Evolutionary conservation across 768 basidiomycete genomes (phyloP).

Genomic region (Lactarius evosmus): DNA sequence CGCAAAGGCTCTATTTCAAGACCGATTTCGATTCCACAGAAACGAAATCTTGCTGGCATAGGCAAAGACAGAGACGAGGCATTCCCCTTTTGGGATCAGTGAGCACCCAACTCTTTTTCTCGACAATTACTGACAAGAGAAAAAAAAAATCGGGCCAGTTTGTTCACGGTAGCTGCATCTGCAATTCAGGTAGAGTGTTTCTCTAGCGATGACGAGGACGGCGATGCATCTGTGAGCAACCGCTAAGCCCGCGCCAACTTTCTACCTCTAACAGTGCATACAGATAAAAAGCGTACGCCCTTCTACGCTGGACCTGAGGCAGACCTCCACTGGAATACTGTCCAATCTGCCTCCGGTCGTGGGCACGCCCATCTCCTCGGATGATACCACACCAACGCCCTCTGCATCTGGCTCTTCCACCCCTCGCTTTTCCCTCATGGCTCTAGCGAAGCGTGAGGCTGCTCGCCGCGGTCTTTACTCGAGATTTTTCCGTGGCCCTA

Average conservation of each 20-base stretch:
- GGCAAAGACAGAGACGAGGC: slow-evolving; percentile 95
- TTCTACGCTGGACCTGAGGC: slow-evolving; percentile 39
- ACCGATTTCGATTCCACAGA: slow-evolving; percentile 77
- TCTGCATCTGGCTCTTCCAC: slow-evolving; percentile 29
- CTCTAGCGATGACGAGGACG: slow-evolving; percentile 46
- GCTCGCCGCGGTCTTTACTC: slow-evolving; percentile 75
- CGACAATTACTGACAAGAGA: neutral
- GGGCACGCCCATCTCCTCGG: slow-evolving; percentile 47
- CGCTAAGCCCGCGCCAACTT: neutral
- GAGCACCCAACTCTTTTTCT: slow-evolving; percentile 35
- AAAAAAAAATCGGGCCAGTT: slow-evolving; percentile 39
- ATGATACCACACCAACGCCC: slow-evolving; percentile 42
- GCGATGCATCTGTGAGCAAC: slow-evolving; percentile 22
- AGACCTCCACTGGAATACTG: slow-evolving; percentile 72
- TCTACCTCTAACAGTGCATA: slow-evolving; percentile 17
- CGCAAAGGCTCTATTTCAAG: slow-evolving; percentile 73
- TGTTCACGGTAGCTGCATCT: slow-evolving; percentile 80
- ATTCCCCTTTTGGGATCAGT: slow-evolving; percentile 99
- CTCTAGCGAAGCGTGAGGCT: slow-evolving; percentile 71
- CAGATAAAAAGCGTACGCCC: slow-evolving; percentile 22
- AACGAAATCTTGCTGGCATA: slow-evolving; percentile 80
- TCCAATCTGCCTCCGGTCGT: slow-evolving; percentile 61
- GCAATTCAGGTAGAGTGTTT: slow-evolving; percentile 69
- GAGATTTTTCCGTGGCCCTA: slow-evolving; percentile 75
- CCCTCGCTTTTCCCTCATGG: slow-evolving; percentile 50